Evolutionary conservation across 495 filamentous ascomycete species (phyloP), one percentile per base, ranked within the genome.

Genomic region (Astrocystis sublimbata): DNA sequence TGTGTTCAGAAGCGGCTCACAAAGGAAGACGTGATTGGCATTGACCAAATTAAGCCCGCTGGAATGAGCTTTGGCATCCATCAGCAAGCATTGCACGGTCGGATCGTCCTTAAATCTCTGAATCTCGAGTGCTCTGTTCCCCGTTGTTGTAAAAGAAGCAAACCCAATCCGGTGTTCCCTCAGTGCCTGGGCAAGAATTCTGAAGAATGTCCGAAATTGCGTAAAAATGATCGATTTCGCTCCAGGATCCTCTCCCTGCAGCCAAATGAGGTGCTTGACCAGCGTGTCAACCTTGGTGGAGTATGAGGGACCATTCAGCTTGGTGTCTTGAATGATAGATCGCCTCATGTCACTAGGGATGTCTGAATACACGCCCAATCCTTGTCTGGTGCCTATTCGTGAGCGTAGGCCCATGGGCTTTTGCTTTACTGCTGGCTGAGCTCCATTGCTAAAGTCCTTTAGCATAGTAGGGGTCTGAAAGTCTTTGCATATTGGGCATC

Each of bases 1-100:
- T 6, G 93, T 90, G 70, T 97, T 96, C 65, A 97, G 85, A 4
- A 97, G 76, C 1, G 93, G 93, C 72, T 98, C 93, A 72, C 92
- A 97, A 7, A 98, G 78, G 66, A 98, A 93, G 1, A 98, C 92
- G 71, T 98, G 91, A 10, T 87, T 96, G 4, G 93, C 94, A 71
- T 93, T 93, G 64, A 96, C 86, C 4, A 98, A 79, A 64, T 93
- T 98, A 28, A 98, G 76, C 0, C 93, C 93, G 1, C 90, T 90
- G 3, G 91, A 89, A 69, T 96, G 91, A 0, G 92, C 88, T 60
- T 90, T 89, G 1, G 92, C 92, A 68, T 97, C 91, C 43, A 98
- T 79, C 6, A 97, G 80, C 61, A 98, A 94, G 68, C 90, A 92
- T 68, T 96, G 92, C 7, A 89, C 76, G 23, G 77, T 78, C 0